Conservation (phyloP, 2,329 filamentous ascomycete genomes). For the Penicillium sp. region DNA sequence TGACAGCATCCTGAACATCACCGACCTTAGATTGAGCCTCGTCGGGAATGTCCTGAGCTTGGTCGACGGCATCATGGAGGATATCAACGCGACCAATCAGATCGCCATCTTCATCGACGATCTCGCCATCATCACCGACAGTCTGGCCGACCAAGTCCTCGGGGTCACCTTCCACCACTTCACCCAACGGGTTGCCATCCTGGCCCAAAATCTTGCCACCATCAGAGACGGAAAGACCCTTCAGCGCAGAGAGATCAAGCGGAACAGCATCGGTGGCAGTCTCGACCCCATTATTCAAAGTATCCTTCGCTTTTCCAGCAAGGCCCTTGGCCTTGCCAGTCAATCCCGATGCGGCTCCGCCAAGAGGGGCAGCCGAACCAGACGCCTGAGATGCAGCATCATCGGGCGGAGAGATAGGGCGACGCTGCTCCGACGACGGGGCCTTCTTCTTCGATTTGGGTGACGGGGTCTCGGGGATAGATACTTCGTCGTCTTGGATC, state of each 20-base stretch:
- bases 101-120: slow-evolving; percentile 34
- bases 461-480: slow-evolving; percentile 23
- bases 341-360: slow-evolving; percentile 13
- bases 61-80: slow-evolving; percentile 12
- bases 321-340: slow-evolving; percentile 19
- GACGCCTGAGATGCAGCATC: slow-evolving; percentile 29
- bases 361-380: slow-evolving; percentile 25
- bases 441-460: slow-evolving; percentile 23
- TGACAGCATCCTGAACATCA: slow-evolving; percentile 29
- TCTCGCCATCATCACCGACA: slow-evolving; percentile 39
- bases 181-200: slow-evolving; percentile 38
- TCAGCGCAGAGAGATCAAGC: slow-evolving; percentile 36
- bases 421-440: slow-evolving; percentile 26
- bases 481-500: slow-evolving; percentile 20
- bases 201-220: slow-evolving; percentile 39
- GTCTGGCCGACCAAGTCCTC: slow-evolving; percentile 43
- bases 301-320: slow-evolving; percentile 20
- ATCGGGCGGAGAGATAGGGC: slow-evolving; percentile 21
- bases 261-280: slow-evolving; percentile 17
- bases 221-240: slow-evolving; percentile 41
- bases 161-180: slow-evolving; percentile 43
- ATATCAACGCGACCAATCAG: slow-evolving; percentile 38
- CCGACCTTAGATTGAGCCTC: slow-evolving; percentile 16
- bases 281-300: slow-evolving; percentile 8
- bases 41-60: slow-evolving; percentile 23